Evolutionary conservation across 2,329 filamentous ascomycete species (phyloP).

Genomic region (Colletotrichum filicis): DNA sequence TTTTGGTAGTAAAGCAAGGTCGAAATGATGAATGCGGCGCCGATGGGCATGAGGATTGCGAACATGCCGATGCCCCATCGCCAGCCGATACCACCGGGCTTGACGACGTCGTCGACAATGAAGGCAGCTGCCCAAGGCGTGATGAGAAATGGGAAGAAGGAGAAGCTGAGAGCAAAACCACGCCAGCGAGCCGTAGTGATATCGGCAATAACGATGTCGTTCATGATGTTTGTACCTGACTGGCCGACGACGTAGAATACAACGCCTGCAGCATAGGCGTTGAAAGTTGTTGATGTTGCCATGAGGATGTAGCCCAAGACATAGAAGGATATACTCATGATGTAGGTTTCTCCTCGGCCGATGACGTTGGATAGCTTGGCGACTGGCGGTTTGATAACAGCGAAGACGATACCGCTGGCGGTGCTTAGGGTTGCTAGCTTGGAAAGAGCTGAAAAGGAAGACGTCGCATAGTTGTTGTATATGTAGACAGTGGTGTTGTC

Average conservation of each 20-base stretch:
- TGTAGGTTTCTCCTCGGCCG: constrained; percentile 24
- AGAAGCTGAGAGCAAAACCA: constrained; percentile 43
- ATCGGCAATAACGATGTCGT: constrained; percentile 28
- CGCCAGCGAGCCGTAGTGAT: constrained; percentile 26
- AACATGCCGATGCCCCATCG: constrained; percentile 62
- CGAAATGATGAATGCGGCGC: constrained; percentile 37
- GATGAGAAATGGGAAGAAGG: constrained; percentile 47
- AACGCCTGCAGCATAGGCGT: constrained; percentile 17
- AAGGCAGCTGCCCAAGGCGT: constrained; percentile 45
- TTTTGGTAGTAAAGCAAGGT: constrained; percentile 37
- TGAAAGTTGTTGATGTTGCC: constrained; percentile 11
- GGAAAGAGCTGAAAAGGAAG: constrained; percentile 18
- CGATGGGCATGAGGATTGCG: constrained; percentile 65
- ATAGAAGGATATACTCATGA: constrained; percentile 18
- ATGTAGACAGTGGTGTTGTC: constrained; percentile 21
- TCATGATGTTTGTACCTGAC: constrained; percentile 24
- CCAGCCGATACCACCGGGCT: constrained; percentile 38
- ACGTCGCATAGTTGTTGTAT: constrained; percentile 25
- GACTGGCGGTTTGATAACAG: constrained; percentile 15
- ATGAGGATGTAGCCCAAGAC: constrained; percentile 20
- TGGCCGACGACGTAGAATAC: constrained; percentile 18
- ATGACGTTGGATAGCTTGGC: constrained; percentile 25
- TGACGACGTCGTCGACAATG: constrained; percentile 39
- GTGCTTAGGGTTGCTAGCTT: constrained; percentile 19
- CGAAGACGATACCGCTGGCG: constrained; percentile 13